Base-by-base conservation (phyloP, 371 early-diverging fungal species). In the Rhizopus delemar region DNA sequence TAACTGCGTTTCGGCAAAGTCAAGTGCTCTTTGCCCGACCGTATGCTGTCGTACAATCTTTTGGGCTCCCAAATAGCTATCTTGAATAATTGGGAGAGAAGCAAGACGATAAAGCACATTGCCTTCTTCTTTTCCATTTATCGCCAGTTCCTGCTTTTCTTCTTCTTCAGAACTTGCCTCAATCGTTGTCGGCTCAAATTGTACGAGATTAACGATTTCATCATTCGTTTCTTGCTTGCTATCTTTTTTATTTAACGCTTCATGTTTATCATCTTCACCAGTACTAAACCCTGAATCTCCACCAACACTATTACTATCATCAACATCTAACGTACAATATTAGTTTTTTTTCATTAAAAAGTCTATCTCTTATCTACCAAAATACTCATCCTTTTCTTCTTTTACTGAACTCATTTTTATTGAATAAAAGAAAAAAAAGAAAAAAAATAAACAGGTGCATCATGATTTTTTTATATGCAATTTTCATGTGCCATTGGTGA, bases 81-180 rank as follows among this genome's bases (percentile, higher is more conserved):
- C 68, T 56, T 67, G 62, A 29, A 67, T 56, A 34, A 67, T 62
- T 11, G 68, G 68, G 9, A 67, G 59, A 22, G 63, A 59, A 15
- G 56, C 63, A 41, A 67, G 13, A 8, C 68, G 63, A 15, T 58
- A 56, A 34, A 67, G 45, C 12, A 67, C 62, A 16, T 22, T 66
- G 6, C 28, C 29, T 16, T 34, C 53, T 28, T 56, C 46, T 15
- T 31, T 9, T 4, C 52, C 53, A 5, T 57, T 34, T 12, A 41
- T 28, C 16, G 48, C 41, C 15, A 35, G 16, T 11, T 32, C 38
- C 16, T 13, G 15, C 11, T 43, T 16, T 50, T 53, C 60, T 31
- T 60, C 51, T 3, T 12, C 41, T 34, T 43, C 29, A 3, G 8
- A 12, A 7, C 12, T 12, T 43, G n/a, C 15, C 5, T 43, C 43